Conservation (phyloP, 2,329 filamentous ascomycete genomes). For the Pseudogymnoascus sp. region DNA sequence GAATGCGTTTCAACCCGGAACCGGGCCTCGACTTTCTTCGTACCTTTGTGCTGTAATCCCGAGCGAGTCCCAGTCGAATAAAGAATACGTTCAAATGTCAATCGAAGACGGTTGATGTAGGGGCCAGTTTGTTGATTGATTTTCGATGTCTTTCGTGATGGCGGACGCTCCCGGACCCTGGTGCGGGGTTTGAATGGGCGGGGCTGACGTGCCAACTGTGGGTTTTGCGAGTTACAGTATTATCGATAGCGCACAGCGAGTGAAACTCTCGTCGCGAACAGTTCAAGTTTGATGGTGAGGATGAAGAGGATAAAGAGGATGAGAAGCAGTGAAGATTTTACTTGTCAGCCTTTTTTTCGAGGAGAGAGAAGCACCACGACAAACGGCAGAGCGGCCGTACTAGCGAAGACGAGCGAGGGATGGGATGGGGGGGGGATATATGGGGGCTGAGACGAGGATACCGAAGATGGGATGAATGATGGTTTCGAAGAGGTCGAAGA, state of each 20-base stretch:
- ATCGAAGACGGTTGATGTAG: background rate
- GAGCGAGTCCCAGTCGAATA: background rate
- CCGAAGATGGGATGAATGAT: conserved; percentile 7
- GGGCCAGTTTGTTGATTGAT: conserved; percentile 6
- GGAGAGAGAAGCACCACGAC: background rate
- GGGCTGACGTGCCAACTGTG: conserved; percentile 4
- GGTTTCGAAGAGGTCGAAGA: conserved; percentile 2
- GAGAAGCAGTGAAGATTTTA: background rate
- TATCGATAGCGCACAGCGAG: background rate
- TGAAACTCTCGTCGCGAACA: background rate
- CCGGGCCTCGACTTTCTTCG: background rate
- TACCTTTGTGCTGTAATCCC: background rate
- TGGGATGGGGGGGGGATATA: background rate
- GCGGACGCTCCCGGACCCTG: conserved; percentile 4
- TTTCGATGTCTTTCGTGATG: background rate
- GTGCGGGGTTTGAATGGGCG: conserved; percentile 6
- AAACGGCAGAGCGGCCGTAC: background rate
- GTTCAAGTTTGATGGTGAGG: background rate
- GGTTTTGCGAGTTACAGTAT: conserved; percentile 4
- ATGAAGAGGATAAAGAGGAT: background rate
- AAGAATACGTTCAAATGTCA: background rate
- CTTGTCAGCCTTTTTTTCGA: background rate
- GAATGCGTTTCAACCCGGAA: background rate
- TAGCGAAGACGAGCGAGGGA: background rate
- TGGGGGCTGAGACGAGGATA: conserved; percentile 6